Evolutionary conservation across 768 basidiomycete species (phyloP).

Genomic region (Tricholoma saponaceum): DNA sequence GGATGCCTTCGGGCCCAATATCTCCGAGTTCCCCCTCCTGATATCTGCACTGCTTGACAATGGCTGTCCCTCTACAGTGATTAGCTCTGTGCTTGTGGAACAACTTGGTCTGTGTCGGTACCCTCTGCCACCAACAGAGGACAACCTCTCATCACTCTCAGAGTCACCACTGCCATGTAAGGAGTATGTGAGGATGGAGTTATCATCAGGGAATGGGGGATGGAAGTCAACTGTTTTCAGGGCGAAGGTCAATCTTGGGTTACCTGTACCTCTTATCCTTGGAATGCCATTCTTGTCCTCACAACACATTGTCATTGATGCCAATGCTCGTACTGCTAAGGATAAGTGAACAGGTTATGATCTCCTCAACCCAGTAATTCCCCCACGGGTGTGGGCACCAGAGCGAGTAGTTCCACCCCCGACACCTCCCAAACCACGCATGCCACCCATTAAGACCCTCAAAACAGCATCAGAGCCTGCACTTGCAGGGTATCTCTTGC

Average conservation of each 20-base stretch:
- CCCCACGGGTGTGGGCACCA: constrained; percentile 1
- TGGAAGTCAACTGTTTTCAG: constrained; percentile 15
- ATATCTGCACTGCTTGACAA: constrained; percentile 8
- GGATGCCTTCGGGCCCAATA: background rate
- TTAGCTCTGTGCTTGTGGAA: constrained; percentile 5
- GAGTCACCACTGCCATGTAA: constrained; percentile 8
- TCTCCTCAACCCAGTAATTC: background rate
- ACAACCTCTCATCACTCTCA: constrained; percentile 14
- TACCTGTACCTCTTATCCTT: constrained; percentile 5
- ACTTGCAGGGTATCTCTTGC: constrained; percentile 6
- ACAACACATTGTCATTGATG: background rate
- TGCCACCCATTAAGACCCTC: background rate
- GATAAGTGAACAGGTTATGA: background rate
- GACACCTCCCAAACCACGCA: constrained; percentile 7
- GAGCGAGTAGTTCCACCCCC: constrained; percentile 1
- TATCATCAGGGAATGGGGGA: constrained; percentile 8
- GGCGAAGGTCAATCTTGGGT: constrained; percentile 13
- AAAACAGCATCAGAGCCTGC: background rate
- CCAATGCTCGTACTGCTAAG: background rate
- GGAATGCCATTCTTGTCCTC: background rate
- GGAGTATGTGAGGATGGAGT: constrained; percentile 17
- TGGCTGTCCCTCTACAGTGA: constrained; percentile 12
- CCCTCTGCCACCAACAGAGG: constrained; percentile 13
- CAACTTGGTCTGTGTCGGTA: constrained; percentile 6
- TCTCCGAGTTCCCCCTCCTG: constrained; percentile 1